Evolutionary conservation across 1,284 basidiomycete species (phyloP).

Genomic region (Neonothopanus nambi): DNA sequence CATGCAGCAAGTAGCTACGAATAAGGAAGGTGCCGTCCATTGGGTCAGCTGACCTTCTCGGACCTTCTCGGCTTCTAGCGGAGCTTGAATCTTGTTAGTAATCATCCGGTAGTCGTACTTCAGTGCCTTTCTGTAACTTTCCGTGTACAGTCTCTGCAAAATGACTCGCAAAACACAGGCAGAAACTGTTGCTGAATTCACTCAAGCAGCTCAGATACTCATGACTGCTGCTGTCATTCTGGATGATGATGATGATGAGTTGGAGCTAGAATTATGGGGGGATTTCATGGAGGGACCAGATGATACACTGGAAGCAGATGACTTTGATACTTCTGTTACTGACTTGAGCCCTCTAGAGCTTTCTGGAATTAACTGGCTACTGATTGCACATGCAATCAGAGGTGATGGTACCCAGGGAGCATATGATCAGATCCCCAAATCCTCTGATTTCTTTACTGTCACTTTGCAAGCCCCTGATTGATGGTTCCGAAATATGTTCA

Average conservation of each 20-base stretch:
- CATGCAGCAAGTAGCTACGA: no score
- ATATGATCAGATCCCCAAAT: conserved; percentile 17
- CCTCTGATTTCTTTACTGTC: conserved; percentile 12
- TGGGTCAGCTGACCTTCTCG: no score
- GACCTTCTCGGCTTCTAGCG: no score
- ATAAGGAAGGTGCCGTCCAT: no score
- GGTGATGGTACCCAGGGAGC: conserved; percentile 13
- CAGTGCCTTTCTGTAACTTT: no score
- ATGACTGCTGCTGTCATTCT: background rate
- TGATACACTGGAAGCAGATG: background rate
- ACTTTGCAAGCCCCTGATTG: conserved; percentile 17
- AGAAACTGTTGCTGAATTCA: no score
- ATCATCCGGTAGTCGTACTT: no score
- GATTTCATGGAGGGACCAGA: background rate
- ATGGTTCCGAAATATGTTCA: conserved; percentile 19
- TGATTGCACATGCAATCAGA: background rate
- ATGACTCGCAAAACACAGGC: no score
- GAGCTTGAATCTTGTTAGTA: no score
- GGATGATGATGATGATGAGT: conserved; percentile 1
- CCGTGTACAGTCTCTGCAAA: no score
- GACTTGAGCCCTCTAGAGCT: conserved; percentile 5
- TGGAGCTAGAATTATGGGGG: no score
- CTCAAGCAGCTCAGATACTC: background rate
- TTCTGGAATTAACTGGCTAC: conserved; percentile 5
- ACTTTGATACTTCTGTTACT: no score